A percentile compares a stretch with the other conserved stretches of the same genome.
Evolutionary conservation across 192 early-diverging fungal genomes (phyloP).

Genomic region (Entrophospora sp.): DNA sequence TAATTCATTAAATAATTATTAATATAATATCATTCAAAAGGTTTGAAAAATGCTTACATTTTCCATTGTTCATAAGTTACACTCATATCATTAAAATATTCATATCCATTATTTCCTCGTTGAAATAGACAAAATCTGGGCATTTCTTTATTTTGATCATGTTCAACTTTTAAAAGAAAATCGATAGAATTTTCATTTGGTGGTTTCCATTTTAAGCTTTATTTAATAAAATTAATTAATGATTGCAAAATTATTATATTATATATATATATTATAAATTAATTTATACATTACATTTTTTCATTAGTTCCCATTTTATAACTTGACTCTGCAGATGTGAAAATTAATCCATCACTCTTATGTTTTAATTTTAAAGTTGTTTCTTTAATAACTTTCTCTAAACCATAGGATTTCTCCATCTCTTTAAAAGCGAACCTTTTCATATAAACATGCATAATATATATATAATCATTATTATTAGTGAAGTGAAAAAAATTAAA

Average conservation of each 20-base stretch:
- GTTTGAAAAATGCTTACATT: slow-evolving; percentile 20
- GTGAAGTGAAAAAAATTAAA: neutral
- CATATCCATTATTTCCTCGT: slow-evolving; percentile 29
- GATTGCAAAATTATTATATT: neutral
- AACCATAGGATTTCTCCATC: slow-evolving; percentile 58
- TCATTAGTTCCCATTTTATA: slow-evolving; percentile 60
- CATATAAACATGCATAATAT: too few species aligned
- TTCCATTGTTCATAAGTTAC: slow-evolving; percentile 50
- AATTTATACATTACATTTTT: slow-evolving; percentile 43
- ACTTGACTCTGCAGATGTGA: slow-evolving; percentile 51
- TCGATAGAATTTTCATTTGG: slow-evolving; percentile 74
- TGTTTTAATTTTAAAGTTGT: slow-evolving; percentile 56
- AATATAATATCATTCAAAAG: neutral
- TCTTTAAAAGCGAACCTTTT: slow-evolving; percentile 58
- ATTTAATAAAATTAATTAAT: neutral
- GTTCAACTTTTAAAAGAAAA: slow-evolving; percentile 45
- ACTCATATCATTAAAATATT: slow-evolving; percentile 40
- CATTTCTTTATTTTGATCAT: slow-evolving; percentile 20
- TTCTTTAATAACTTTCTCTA: slow-evolving; percentile 43
- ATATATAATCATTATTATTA: neutral
- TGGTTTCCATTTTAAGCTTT: slow-evolving; percentile 83
- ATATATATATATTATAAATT: neutral
- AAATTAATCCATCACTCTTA: slow-evolving; percentile 68
- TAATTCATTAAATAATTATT: neutral
- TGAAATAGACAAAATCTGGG: slow-evolving; percentile 41